These are phyloP conservation scores for Salix arbutifolia DNA, from an alignment of 345 rosid species.

Conservation along the genomic window DNA sequence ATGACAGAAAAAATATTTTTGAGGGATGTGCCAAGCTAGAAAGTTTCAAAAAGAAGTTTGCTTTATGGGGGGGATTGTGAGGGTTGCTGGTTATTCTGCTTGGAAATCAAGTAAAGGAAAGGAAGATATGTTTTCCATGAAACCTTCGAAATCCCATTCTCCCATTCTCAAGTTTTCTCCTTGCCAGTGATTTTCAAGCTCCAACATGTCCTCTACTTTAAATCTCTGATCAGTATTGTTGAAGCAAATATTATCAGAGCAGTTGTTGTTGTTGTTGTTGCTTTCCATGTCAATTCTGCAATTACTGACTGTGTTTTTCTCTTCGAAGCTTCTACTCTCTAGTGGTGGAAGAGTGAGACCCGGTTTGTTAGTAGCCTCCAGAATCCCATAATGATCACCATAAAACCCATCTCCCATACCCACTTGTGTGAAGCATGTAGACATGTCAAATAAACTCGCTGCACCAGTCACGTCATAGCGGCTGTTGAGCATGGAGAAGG, in stretches of 20 bases:
- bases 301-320: conserved; percentile 12
- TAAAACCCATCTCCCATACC: conserved; percentile 31
- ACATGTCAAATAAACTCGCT: conserved; percentile 30
- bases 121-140: conserved; percentile 62
- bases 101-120: conserved; percentile 87
- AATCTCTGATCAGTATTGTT: conserved; percentile 37
- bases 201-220: conserved; percentile 51
- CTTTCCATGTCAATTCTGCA: conserved; percentile 37
- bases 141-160: conserved; percentile 89
- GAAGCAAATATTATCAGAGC: conserved; percentile 47
- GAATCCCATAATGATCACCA: conserved; percentile 37
- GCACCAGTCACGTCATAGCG: conserved; percentile 34
- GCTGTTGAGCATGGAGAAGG: conserved; percentile 32
- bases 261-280: conserved; percentile 35
- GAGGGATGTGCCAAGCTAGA: background rate
- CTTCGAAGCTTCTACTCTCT: conserved; percentile 25
- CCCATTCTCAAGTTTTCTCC: conserved; percentile 70
- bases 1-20: background rate
- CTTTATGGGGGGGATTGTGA: background rate
- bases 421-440: conserved; percentile 28
- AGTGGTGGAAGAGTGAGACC: conserved; percentile 51
- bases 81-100: conserved; percentile 34
- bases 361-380: conserved; percentile 31
- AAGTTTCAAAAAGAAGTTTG: no score
- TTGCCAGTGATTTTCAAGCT: conserved; percentile 54